A percentile compares a stretch with the other conserved stretches of the same genome.
phyloP scores from a whole-genome alignment of 2,329 filamentous ascomycete species.

The Microthyrium microscopicum region DNA sequence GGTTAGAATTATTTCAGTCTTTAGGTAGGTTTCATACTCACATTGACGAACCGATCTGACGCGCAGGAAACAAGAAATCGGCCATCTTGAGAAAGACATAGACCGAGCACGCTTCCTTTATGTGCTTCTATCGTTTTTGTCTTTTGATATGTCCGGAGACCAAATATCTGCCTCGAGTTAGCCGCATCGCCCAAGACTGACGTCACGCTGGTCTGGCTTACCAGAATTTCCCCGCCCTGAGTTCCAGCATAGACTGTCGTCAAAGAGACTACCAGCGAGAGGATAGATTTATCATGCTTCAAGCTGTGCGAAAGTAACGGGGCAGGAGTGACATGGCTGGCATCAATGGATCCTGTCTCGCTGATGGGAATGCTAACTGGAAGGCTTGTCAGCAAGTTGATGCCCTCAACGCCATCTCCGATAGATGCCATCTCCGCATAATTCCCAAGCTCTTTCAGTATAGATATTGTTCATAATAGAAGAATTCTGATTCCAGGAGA shows the following conservation, averaged over 20 bases:
- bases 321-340: background rate
- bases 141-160: conserved; percentile 71
- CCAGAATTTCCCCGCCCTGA: conserved; percentile 81
- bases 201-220: conserved; percentile 17
- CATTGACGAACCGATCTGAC: conserved; percentile 84
- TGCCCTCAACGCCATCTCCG: no score
- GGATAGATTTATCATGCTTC: conserved; percentile 60
- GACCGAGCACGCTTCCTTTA: conserved; percentile 73
- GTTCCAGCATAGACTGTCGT: conserved; percentile 80
- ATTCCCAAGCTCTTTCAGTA: no score
- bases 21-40: no score
- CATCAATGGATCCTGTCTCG: background rate
- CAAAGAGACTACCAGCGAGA: conserved; percentile 67
- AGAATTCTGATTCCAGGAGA: no score
- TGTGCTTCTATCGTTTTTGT: conserved; percentile 70
- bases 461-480: no score
- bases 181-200: conserved; percentile 1
- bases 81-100: conserved; percentile 62
- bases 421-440: no score
- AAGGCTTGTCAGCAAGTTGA: no score
- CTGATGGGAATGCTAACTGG: no score
- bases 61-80: conserved; percentile 77
- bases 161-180: conserved; percentile 46
- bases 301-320: conserved; percentile 50
- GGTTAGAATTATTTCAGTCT: conserved; percentile 4